Evolutionary conservation across 2,329 filamentous ascomycete species (phyloP).

Genomic region (Blumeriella jaapii): DNA sequence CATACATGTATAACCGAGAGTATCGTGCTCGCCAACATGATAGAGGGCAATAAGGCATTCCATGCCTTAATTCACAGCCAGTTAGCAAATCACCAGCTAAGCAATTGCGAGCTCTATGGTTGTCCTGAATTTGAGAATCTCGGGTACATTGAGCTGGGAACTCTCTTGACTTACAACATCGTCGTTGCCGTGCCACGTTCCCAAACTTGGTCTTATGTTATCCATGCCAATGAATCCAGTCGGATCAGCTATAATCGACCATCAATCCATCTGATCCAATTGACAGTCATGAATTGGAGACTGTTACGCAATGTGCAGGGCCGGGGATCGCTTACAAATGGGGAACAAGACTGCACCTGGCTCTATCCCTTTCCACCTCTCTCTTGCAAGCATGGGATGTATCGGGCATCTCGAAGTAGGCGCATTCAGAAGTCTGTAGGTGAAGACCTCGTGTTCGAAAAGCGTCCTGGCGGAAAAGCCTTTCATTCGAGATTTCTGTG

Average conservation of each 20-base stretch:
- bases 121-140: too few species aligned
- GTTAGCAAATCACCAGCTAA: too few species aligned
- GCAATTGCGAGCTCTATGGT: too few species aligned
- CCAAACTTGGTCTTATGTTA: too few species aligned
- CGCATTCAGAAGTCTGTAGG: not conserved
- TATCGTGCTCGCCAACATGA: not conserved
- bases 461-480: not conserved
- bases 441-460: not conserved
- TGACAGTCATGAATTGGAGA: too few species aligned
- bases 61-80: too few species aligned
- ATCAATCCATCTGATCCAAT: too few species aligned
- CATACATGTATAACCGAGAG: too few species aligned
- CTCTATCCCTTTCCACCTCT: not conserved
- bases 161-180: too few species aligned
- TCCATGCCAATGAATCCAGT: too few species aligned
- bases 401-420: not conserved
- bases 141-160: too few species aligned
- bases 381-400: not conserved
- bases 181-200: not conserved
- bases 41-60: constrained; percentile 1
- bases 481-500: not conserved
- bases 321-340: not conserved
- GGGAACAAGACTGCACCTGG: not conserved
- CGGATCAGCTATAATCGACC: too few species aligned
- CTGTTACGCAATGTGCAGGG: not conserved